phyloP scores from a whole-genome alignment of 169 alveolate species.

The Plasmodium berghei region DNA sequence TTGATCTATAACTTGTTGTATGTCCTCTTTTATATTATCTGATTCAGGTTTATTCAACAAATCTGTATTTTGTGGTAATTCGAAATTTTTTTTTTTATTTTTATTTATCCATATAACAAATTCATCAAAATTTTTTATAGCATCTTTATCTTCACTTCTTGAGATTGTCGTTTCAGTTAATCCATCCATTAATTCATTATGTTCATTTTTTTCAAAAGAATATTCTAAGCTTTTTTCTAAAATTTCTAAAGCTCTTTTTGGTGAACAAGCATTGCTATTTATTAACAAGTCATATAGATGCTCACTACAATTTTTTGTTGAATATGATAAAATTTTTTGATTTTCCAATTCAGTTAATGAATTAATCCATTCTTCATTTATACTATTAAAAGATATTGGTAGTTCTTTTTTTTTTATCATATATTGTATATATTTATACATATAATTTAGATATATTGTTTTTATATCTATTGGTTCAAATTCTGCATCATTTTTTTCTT shows the following conservation, averaged over 20 bases:
- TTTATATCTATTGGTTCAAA: constrained; percentile 65
- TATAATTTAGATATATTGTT: constrained; percentile 46
- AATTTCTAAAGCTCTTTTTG: constrained; percentile 61
- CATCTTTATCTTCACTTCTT: constrained; percentile 54
- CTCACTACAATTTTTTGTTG: constrained; percentile 57
- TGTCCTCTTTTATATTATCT: constrained; percentile 24
- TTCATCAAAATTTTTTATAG: constrained; percentile 66
- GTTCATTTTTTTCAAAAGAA: neutral
- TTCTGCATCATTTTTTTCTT: neutral
- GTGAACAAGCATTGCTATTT: constrained; percentile 73
- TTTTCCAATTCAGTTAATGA: constrained; percentile 63
- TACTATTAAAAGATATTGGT: constrained; percentile 45
- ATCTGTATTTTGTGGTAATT: constrained; percentile 10
- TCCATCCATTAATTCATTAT: constrained; percentile 39
- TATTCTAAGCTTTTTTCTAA: constrained; percentile 49
- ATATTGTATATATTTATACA: constrained; percentile 69
- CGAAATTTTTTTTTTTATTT: constrained; percentile 52
- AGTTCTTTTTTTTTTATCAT: constrained; percentile 49
- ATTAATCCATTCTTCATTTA: constrained; percentile 72
- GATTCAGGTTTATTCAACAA: constrained; percentile 13
- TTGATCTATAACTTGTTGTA: constrained; percentile 32
- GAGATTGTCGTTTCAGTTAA: constrained; percentile 41
- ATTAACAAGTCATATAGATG: constrained; percentile 65
- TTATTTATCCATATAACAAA: constrained; percentile 59
- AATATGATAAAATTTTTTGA: constrained; percentile 62